Evolutionary conservation across 1,284 basidiomycete genomes (phyloP), one percentile per base, ranked within the genome.

Genomic region (Hypsizygus ulmarius): DNA sequence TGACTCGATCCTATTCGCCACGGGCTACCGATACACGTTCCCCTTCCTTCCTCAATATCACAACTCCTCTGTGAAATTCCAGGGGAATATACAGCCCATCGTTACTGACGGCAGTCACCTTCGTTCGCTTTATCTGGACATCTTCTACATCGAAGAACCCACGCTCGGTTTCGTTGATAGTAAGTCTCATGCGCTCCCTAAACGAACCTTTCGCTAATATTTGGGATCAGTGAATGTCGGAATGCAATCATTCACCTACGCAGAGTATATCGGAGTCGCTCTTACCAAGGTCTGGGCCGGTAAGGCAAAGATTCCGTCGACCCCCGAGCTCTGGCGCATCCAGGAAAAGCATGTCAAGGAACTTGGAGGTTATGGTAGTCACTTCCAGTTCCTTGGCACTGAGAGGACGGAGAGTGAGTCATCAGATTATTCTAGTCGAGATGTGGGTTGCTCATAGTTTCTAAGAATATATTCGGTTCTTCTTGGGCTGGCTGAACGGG

Each of bases 71-170:
- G 9, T 37, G 30, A 44, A 14, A 12, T 27, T 19, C 14, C 14
- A 27, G 5, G 38, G 44, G 12, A 38, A 41, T 11, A 39, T 30
- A 1, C 37, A 39, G 30, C 65, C 65, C 10, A 63, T 78, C 29
- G 65, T 77, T n/a, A 74, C 73, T 0, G 68, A 75, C 52, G 75
- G 76, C 25, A 65, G 62, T 0, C 68, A 71, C 45, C 59, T 78
- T n/a, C 69, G 70, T 3, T 69, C 74, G 6, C 62, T 77, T 2
- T 70, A 75, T 53, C 62, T 72, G 11, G 75, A 77, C 49, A 56
- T 70, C 0, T 70, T 77, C 55, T 77, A 71, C 55, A 74, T 78
- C 40, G 70, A 73, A n/a, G 73, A 78, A 47, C 75, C 76, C 3
- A 74, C 74, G 6, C 60, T 78, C 4, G 65, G 66, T 0, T 75